phyloP scores from a whole-genome alignment of 1,284 basidiomycete species.

The Microbotryum violaceum region DNA sequence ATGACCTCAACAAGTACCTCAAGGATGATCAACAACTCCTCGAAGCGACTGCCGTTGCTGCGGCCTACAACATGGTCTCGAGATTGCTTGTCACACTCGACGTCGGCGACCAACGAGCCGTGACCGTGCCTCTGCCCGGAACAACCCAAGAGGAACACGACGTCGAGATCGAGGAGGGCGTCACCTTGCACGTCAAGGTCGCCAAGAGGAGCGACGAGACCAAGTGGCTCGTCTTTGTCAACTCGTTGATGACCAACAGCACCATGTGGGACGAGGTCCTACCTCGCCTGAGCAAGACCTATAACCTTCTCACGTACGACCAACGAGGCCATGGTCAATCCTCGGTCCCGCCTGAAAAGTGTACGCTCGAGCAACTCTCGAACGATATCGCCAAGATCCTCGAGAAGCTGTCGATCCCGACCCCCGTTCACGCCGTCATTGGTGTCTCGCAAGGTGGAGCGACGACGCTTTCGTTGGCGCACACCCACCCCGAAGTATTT shows the following conservation, averaged over 20 bases:
- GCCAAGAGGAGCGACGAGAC: conserved; percentile 23
- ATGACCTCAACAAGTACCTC: conserved; percentile 38
- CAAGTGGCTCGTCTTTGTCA: conserved; percentile 44
- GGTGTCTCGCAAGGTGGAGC: conserved; percentile 47
- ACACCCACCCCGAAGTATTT: conserved; percentile 38
- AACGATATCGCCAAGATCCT: conserved; percentile 43
- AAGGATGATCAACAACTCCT: conserved; percentile 40
- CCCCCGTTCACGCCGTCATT: conserved; percentile 40
- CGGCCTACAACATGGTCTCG: conserved; percentile 46
- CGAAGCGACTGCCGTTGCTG: conserved; percentile 42
- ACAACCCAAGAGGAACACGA: conserved; percentile 25
- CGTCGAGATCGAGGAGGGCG: conserved; percentile 30
- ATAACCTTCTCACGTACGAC: conserved; percentile 44
- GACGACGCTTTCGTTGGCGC: conserved; percentile 42
- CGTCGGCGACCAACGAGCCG: conserved; percentile 40
- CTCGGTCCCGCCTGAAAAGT: conserved; percentile 38
- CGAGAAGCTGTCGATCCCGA: conserved; percentile 37
- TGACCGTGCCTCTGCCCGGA: conserved; percentile 36
- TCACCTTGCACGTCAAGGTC: conserved; percentile 28
- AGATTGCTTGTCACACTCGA: conserved; percentile 44
- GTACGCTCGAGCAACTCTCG: conserved; percentile 41
- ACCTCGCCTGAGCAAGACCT: conserved; percentile 38
- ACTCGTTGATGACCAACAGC: conserved; percentile 45
- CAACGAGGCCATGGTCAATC: conserved; percentile 45
- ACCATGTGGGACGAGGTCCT: conserved; percentile 44